Conservation (phyloP, 179 eudicot species). For the Corrigiola litoralis region DNA sequence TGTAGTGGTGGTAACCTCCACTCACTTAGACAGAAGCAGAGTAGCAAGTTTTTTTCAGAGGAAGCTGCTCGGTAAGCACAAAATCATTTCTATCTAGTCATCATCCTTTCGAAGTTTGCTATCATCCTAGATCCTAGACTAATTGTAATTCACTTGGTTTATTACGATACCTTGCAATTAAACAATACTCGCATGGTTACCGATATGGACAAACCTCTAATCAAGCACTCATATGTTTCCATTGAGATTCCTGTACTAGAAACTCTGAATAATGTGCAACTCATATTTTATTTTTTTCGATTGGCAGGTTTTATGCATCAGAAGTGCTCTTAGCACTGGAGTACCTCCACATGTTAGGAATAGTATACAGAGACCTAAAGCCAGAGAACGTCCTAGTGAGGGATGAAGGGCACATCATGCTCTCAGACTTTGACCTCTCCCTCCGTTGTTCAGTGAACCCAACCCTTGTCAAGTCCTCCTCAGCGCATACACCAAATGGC, state of each 20-base stretch:
- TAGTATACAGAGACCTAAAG: conserved; percentile 65
- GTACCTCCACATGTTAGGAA: conserved; percentile 72
- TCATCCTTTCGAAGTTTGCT: neutral
- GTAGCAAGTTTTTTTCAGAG: conserved; percentile 55
- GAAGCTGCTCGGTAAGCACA: conserved; percentile 59
- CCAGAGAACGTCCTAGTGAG: conserved; percentile 69
- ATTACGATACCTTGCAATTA: too few relatives aligned
- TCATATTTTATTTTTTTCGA: neutral
- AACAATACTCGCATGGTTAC: too few relatives aligned
- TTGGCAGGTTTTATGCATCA: conserved; percentile 55
- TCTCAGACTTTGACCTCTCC: conserved; percentile 68
- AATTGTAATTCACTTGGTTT: neutral
- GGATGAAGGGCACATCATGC: conserved; percentile 75
- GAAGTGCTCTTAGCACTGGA: conserved; percentile 64
- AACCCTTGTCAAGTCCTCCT: conserved; percentile 57
- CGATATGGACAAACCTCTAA: too few relatives aligned
- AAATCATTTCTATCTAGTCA: neutral
- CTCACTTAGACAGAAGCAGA: conserved; percentile 67
- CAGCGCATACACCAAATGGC: conserved; percentile 22
- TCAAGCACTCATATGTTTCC: too few relatives aligned
- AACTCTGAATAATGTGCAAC: neutral
- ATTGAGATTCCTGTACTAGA: too few relatives aligned
- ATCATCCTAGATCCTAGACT: neutral
- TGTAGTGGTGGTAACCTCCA: conserved; percentile 77
- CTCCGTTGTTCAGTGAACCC: conserved; percentile 65